Percentiles rank a stretch among this genome's conserved stretches.
These are phyloP conservation scores for Digitaria exilis DNA, from an alignment of 202 grass and related monocot species.

Conservation along the genomic window DNA sequence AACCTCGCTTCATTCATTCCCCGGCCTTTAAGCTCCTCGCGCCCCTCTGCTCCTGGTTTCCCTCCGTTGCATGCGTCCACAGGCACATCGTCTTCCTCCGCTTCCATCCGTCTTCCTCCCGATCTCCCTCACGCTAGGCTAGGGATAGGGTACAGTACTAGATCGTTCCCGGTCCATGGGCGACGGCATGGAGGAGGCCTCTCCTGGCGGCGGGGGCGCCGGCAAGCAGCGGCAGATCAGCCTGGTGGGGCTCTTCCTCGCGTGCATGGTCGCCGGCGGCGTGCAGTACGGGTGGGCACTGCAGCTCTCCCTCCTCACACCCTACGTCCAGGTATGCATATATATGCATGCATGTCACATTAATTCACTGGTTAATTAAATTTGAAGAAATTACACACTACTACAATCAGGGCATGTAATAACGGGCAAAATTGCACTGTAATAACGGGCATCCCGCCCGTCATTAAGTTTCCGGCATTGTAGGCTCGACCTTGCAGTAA, in stretches of 20 bases:
- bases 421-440: too few relatives aligned
- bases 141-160: neutral
- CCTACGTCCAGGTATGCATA: slow-evolving; percentile 64
- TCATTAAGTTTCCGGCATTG: too few relatives aligned
- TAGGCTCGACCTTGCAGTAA: too few relatives aligned
- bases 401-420: too few relatives aligned
- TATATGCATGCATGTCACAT: neutral
- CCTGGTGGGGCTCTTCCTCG: slow-evolving; percentile 42
- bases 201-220: too few relatives aligned
- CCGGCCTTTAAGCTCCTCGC: neutral
- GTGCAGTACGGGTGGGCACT: slow-evolving; percentile 92
- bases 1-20: neutral
- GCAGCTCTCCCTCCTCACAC: slow-evolving; percentile 88
- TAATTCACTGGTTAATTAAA: too few relatives aligned
- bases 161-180: neutral
- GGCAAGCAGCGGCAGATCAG: slow-evolving; percentile 35
- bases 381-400: neutral
- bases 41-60: neutral
- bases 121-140: neutral
- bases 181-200: slow-evolving; percentile 32
- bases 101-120: neutral
- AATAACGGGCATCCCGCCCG: too few relatives aligned
- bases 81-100: neutral
- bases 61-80: slow-evolving; percentile 45
- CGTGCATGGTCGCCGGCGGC: slow-evolving; percentile 74